A percentile compares a stretch with the other conserved stretches of the same genome.
phyloP scores from a whole-genome alignment of 1,139 yeast species.

The Candida tetrigidarum region DNA sequence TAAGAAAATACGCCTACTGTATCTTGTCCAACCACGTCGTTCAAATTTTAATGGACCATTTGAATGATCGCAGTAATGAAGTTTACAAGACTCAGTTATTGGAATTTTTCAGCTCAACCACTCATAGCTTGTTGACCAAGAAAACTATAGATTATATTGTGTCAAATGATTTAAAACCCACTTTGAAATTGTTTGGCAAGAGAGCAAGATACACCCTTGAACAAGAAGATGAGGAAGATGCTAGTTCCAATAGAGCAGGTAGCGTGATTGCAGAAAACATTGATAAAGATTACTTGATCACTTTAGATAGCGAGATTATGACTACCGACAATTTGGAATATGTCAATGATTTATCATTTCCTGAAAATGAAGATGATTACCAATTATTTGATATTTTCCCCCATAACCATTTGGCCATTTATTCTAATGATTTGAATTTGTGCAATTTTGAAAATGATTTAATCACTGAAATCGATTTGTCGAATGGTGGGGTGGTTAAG shows the following conservation, averaged over 20 bases:
- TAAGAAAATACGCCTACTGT: slow-evolving; percentile 46
- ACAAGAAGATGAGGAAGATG: slow-evolving; percentile 21
- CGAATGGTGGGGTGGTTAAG: slow-evolving; percentile 25
- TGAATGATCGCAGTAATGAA: slow-evolving; percentile 27
- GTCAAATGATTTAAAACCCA: slow-evolving; percentile 52
- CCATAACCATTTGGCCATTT: slow-evolving; percentile 36
- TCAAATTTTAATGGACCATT: slow-evolving; percentile 30
- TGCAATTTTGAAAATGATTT: slow-evolving; percentile 37
- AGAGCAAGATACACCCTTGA: slow-evolving; percentile 53
- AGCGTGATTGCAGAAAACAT: slow-evolving; percentile 5
- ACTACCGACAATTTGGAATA: slow-evolving; percentile 34
- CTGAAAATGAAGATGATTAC: slow-evolving; percentile 11
- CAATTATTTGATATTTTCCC: slow-evolving; percentile 39
- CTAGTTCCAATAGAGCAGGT: not conserved
- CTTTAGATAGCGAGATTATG: slow-evolving; percentile 37
- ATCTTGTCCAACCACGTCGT: slow-evolving; percentile 39
- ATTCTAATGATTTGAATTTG: slow-evolving; percentile 45
- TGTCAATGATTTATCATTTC: slow-evolving; percentile 21
- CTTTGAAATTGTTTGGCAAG: slow-evolving; percentile 45
- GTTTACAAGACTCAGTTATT: slow-evolving; percentile 25
- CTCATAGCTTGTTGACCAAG: slow-evolving; percentile 45
- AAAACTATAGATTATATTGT: slow-evolving; percentile 55
- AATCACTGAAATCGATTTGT: slow-evolving; percentile 30
- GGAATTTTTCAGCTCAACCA: slow-evolving; percentile 28
- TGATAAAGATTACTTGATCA: slow-evolving; percentile 41